These are phyloP conservation scores for Brettanomyces sp. DNA, from an alignment of 805 yeast species.

Conservation along the genomic window DNA sequence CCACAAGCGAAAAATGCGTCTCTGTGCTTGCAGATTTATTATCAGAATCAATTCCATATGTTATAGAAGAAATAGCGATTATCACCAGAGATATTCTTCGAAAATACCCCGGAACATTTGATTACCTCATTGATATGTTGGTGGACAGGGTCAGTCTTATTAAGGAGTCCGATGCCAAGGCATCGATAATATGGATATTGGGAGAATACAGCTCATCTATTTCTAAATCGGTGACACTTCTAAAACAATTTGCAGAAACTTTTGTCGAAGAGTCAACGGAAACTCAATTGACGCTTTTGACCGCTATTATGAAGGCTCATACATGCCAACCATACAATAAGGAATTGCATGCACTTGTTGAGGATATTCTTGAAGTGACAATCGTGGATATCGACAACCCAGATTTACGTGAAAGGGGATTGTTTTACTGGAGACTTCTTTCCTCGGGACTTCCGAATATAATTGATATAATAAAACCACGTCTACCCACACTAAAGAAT, in stretches of 20 bases:
- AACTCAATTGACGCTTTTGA: conserved; percentile 65
- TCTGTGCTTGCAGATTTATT: conserved; percentile 49
- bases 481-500: conserved; percentile 52
- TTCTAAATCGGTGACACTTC: conserved; percentile 28
- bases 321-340: conserved; percentile 36
- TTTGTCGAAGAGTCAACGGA: conserved; percentile 60
- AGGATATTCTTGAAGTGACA: conserved; percentile 52
- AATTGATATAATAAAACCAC: conserved; percentile 47
- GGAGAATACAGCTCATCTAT: conserved; percentile 58
- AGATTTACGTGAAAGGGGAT: conserved; percentile 79
- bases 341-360: conserved; percentile 45
- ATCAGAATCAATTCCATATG: conserved; percentile 57
- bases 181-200: conserved; percentile 74
- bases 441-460: conserved; percentile 36
- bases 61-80: conserved; percentile 71
- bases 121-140: conserved; percentile 33
- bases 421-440: conserved; percentile 75
- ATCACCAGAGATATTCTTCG: conserved; percentile 72
- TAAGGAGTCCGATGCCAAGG: conserved; percentile 71
- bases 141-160: conserved; percentile 39
- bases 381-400: conserved; percentile 75
- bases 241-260: conserved; percentile 33
- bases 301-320: conserved; percentile 66
- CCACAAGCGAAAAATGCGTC: conserved; percentile 56
- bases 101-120: conserved; percentile 56